Evolutionary conservation across 352 stramenopile species (phyloP), one percentile per base, ranked within the genome.

Genomic region (Globisporangium barbulae): DNA sequence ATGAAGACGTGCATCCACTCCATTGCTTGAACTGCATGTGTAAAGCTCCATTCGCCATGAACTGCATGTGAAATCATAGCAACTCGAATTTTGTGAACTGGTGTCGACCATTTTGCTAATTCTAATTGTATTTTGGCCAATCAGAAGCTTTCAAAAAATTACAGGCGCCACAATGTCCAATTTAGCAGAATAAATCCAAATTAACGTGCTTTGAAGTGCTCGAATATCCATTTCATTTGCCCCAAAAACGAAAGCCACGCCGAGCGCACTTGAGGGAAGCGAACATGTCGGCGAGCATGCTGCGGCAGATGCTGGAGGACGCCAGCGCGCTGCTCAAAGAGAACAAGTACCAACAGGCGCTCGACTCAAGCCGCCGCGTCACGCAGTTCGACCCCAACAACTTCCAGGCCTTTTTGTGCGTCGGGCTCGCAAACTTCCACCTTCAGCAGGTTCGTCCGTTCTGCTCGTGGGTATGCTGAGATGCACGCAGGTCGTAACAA

Each of bases 401-500:
- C 69, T 94, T 93, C 50, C 82, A 92, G 63, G 88, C 84, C 35
- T 79, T 93, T 49, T 83, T 96, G 73, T 91, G 81, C 52, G 75
- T 93, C 47, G 88, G 88, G 21, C 69, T 93, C 61, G 77, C 85
- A n/a, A 88, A 72, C 59, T 88, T 89, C 68, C 74, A 91, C 48
- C 65, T 96, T 15, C 59, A 91, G 47, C 67, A 90, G 63, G 85
- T 93, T 7, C 35, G 71, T 67, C 15, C 15, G 35, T 17, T n/a
- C 19, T 10, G 4, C 12, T 10, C 47, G 44, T 35, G 3, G 30
- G 25, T 35, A 9, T 39, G 6, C 9, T 33, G 7, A 28, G 6
- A 31, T 39, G 8, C 22, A 15, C 21, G 13, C 30, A 35, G 17
- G 39, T n/a, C 42, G 10, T 48, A 17, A 48, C 54, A 22, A 28